Evolutionary conservation across 305 asterid species (phyloP), one percentile per base, ranked within the genome.

Genomic region (Euphrasia arctica): DNA sequence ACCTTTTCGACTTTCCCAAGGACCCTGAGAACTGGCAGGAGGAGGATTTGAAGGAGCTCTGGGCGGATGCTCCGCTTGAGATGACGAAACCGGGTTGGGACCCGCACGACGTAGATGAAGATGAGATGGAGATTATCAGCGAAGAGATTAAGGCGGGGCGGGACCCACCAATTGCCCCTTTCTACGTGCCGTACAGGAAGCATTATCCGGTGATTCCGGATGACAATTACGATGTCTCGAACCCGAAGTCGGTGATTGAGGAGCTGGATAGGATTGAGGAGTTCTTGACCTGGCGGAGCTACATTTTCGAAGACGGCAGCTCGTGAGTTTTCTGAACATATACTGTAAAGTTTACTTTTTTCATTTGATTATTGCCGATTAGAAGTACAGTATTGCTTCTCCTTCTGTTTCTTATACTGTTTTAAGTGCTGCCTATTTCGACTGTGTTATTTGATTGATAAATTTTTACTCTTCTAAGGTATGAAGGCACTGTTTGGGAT

Each of bases 401-500:
- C 27, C 34, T 60, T 57, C 57, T 36, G 9, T 54, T 64, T 55
- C 47, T 66, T 31, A 36, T 18, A 4, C 25, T 42, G n/a, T 11
- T n/a, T 48, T 45, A 9, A 32, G 36, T 39, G 43, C 61, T 5
- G 25, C 66, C 49, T 56, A 43, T 59, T 43, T 59, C n/a, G 48
- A 45, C 45, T 52, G n/a, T 68, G 54, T 34, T 49, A 52, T 56
- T 60, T 66, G 18, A 49, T 51, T 58, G 65, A 74, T 69, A 68
- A 14, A 22, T 11, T 42, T 42, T 72, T 68, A 58, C 43, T 58
- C 49, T 65, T 56, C 54, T 43, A 77, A 90, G 97, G 82, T 90
- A 90, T 75, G 97, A 93, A 84, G 97, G 98, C 76, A 93, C 98
- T 62, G 96, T 93, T 47, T 93, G 98, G 98, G 98, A 93, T 84